Evolutionary conservation across 768 basidiomycete genomes (phyloP).

Genomic region (Pleurotus cornucopiae): DNA sequence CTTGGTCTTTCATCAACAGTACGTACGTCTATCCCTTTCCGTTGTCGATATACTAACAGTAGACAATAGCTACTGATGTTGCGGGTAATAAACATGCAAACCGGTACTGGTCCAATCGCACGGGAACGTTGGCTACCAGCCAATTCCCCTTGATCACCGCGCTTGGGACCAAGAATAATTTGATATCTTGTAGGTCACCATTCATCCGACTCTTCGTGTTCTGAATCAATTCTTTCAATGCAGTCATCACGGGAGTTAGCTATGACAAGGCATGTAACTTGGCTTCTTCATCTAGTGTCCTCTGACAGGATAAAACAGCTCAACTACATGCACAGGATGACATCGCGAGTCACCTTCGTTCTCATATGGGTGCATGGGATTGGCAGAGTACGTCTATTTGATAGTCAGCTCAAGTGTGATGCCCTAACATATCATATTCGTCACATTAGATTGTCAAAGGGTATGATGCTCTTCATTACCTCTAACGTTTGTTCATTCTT

Average conservation of each 20-base stretch:
- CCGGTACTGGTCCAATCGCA: slow-evolving; percentile 17
- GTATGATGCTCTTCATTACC: not conserved
- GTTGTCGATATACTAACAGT: not conserved
- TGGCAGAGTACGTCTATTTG: not conserved
- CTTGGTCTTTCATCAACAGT: slow-evolving; percentile 5
- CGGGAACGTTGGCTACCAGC: slow-evolving; percentile 23
- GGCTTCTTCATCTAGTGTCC: not conserved
- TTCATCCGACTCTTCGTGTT: not conserved
- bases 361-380: slow-evolving; percentile 4
- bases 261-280: not conserved
- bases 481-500: not conserved
- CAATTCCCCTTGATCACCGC: slow-evolving; percentile 40
- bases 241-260: slow-evolving; percentile 3
- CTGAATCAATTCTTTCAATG: not conserved
- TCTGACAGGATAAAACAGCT: not conserved
- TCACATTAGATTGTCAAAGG: not conserved
- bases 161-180: slow-evolving; percentile 43
- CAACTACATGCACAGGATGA: slow-evolving; percentile 9
- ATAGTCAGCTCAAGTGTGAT: too few relatives aligned
- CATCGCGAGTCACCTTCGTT: slow-evolving; percentile 2
- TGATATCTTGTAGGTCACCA: slow-evolving; percentile 25
- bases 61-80: slow-evolving; percentile 7
- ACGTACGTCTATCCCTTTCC: not conserved
- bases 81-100: not conserved
- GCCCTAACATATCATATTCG: not conserved